Percentiles rank a stretch among this genome's conserved stretches.
Evolutionary conservation across 371 early-diverging fungal species (phyloP).

Genomic region (Lichtheimia ramosa): DNA sequence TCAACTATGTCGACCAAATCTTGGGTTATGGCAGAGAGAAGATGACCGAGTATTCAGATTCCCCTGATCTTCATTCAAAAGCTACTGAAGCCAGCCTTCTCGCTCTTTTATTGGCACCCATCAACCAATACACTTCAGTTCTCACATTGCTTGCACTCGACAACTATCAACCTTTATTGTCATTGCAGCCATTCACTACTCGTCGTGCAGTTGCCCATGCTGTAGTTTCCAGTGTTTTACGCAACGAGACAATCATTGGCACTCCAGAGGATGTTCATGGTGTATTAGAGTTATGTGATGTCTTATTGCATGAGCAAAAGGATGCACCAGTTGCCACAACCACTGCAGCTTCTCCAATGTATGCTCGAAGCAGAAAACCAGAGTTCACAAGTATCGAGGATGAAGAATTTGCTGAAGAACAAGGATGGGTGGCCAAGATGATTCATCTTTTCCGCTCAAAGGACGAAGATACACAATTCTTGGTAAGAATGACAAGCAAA

Average conservation of each 20-base stretch:
- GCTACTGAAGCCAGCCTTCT: conserved; percentile 64
- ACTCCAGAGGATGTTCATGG: conserved; percentile 82
- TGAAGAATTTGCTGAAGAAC: conserved; percentile 81
- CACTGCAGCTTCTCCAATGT: conserved; percentile 20
- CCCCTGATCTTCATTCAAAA: conserved; percentile 62
- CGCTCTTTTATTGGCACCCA: conserved; percentile 68
- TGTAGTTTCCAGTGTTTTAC: conserved; percentile 66
- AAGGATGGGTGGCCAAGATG: conserved; percentile 80
- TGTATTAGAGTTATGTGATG: conserved; percentile 78
- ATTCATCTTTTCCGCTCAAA: conserved; percentile 77
- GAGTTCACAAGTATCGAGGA: conserved; percentile 50
- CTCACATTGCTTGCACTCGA: conserved; percentile 60
- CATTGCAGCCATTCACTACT: conserved; percentile 76
- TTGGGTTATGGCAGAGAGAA: conserved; percentile 79
- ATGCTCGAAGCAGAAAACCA: conserved; percentile 21
- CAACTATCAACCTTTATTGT: conserved; percentile 79
- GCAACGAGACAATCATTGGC: conserved; percentile 65
- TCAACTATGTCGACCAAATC: conserved; percentile 86
- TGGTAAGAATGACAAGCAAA: conserved; percentile 35
- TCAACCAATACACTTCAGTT: conserved; percentile 69
- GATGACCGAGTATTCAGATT: conserved; percentile 48
- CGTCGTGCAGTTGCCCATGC: conserved; percentile 82
- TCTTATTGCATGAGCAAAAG: conserved; percentile 78
- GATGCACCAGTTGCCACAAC: conserved; percentile 46
- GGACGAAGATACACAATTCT: conserved; percentile 73